Conservation (phyloP, 2,329 filamentous ascomycete genomes). For the Colletotrichum sp. region DNA sequence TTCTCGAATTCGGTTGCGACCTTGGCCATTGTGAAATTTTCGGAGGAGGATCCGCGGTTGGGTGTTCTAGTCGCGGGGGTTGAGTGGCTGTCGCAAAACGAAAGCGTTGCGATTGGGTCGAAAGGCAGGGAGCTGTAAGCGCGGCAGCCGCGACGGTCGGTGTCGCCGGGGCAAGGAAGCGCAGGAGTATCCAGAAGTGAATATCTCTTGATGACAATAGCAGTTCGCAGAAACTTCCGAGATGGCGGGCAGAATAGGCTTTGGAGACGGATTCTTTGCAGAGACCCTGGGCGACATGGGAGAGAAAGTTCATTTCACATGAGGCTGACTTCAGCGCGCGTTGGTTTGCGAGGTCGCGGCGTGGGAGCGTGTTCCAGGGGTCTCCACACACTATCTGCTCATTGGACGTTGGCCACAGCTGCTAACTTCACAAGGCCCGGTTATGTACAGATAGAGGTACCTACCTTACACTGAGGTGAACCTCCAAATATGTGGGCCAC, state of each 20-base stretch:
- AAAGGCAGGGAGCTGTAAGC: neutral
- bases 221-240: neutral
- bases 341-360: neutral
- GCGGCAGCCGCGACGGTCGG: neutral
- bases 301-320: neutral
- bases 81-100: neutral
- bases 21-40: conserved; percentile 41
- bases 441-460: neutral
- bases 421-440: neutral
- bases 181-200: neutral
- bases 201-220: neutral
- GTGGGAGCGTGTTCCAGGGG: conserved; percentile 2
- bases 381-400: neutral
- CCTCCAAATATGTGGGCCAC: neutral
- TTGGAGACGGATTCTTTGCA: neutral
- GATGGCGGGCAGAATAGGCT: neutral
- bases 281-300: neutral
- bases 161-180: neutral
- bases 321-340: conserved; percentile 9
- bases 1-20: conserved; percentile 57
- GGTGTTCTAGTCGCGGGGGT: neutral
- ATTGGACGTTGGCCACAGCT: neutral
- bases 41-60: neutral
- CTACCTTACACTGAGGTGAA: neutral
- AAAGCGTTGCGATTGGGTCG: neutral